Percentiles rank a stretch among this genome's conserved stretches.
phyloP scores from a whole-genome alignment of 2,329 filamentous ascomycete genomes.

The Cadophora gregata region DNA sequence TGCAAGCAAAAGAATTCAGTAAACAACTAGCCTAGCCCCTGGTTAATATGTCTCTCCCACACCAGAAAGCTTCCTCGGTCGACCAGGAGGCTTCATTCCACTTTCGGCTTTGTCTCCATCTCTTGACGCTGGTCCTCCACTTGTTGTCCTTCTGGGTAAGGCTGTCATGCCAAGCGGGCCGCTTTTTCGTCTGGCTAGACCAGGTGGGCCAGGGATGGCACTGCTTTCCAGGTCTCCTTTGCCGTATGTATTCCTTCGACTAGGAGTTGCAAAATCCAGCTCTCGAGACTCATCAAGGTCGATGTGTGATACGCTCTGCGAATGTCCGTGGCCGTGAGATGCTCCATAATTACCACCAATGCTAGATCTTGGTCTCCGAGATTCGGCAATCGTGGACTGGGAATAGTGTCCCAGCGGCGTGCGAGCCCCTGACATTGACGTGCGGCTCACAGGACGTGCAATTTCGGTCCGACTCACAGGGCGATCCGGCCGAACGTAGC shows the following conservation, averaged over 20 bases:
- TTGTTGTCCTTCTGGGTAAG: slow-evolving; percentile 39
- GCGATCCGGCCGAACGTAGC: slow-evolving; percentile 41
- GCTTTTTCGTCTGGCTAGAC: slow-evolving; percentile 57
- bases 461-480: slow-evolving; percentile 42
- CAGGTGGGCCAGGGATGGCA: slow-evolving; percentile 53
- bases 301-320: slow-evolving; percentile 44
- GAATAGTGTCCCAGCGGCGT: slow-evolving; percentile 46
- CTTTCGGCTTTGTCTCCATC: slow-evolving; percentile 35
- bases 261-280: slow-evolving; percentile 50
- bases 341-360: slow-evolving; percentile 42
- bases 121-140: slow-evolving; percentile 38
- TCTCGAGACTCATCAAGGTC: slow-evolving; percentile 41
- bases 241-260: slow-evolving; percentile 51
- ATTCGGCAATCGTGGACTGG: slow-evolving; percentile 41
- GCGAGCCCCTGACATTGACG: slow-evolving; percentile 42
- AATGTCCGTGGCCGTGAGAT: slow-evolving; percentile 43
- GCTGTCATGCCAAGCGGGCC: slow-evolving; percentile 46
- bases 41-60: slow-evolving; percentile 62
- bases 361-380: slow-evolving; percentile 42
- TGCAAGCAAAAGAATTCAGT: slow-evolving; percentile 16
- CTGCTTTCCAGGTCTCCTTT: slow-evolving; percentile 50
- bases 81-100: slow-evolving; percentile 39
- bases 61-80: slow-evolving; percentile 55
- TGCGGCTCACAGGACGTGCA: slow-evolving; percentile 41
- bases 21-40: background rate